Percentiles rank a stretch among this genome's conserved stretches.
phyloP scores from a whole-genome alignment of 805 yeast genomes.

The Metschnikowia vanudenii region DNA sequence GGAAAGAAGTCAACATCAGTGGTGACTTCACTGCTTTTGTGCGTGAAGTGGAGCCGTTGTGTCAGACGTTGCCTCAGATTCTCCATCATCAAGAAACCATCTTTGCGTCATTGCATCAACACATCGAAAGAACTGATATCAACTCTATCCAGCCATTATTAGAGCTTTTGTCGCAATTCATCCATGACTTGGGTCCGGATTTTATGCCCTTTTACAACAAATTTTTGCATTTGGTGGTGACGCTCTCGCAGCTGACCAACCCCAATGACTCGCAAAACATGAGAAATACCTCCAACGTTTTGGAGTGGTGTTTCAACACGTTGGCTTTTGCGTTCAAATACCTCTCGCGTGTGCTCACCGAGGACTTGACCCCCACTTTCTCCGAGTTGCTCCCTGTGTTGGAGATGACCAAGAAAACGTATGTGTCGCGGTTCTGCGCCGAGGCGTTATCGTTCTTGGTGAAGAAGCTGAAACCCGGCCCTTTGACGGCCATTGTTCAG shows the following conservation, averaged over 20 bases:
- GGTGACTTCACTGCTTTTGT: constrained; percentile 65
- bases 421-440: constrained; percentile 78
- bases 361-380: constrained; percentile 70
- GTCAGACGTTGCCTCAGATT: constrained; percentile 77
- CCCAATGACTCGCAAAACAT: constrained; percentile 52
- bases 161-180: constrained; percentile 76
- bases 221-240: constrained; percentile 51
- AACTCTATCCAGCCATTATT: constrained; percentile 76
- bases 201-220: constrained; percentile 67
- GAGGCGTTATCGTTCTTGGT: constrained; percentile 86
- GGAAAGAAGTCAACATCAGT: constrained; percentile 85
- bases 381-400: constrained; percentile 61
- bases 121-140: constrained; percentile 57
- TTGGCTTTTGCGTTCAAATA: constrained; percentile 90
- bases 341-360: constrained; percentile 59
- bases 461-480: constrained; percentile 57
- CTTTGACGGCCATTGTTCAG: constrained; percentile 47
- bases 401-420: constrained; percentile 53
- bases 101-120: constrained; percentile 45
- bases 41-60: constrained; percentile 50
- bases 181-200: constrained; percentile 91
- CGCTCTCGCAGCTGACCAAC: constrained; percentile 39
- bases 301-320: constrained; percentile 83
- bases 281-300: constrained; percentile 54
- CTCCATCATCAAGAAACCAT: constrained; percentile 67